Percentiles rank a stretch among this genome's conserved stretches.
These are phyloP conservation scores for Calycina herbarum DNA, from an alignment of 2,329 filamentous ascomycete genomes.

Conservation along the genomic window DNA sequence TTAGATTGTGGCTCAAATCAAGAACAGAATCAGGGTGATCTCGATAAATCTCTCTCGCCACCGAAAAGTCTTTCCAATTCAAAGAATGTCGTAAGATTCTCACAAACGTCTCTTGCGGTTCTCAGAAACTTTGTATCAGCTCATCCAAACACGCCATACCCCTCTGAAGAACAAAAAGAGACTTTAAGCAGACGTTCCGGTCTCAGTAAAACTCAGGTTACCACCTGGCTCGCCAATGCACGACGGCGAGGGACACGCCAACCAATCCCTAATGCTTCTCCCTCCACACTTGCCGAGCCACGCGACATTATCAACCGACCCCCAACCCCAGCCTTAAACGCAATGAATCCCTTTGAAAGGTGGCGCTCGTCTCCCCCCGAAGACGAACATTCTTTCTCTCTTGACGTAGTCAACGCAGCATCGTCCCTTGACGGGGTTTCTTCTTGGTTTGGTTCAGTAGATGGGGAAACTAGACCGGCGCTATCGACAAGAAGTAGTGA, in stretches of 20 bases:
- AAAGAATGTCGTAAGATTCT: slow-evolving; percentile 37
- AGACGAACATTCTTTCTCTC: too few relatives aligned
- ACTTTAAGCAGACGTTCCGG: not conserved
- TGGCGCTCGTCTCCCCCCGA: too few relatives aligned
- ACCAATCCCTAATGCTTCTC: not conserved
- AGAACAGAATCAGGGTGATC: too few relatives aligned
- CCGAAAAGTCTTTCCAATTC: too few relatives aligned
- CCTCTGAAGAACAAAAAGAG: too few relatives aligned
- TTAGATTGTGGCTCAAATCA: too few relatives aligned
- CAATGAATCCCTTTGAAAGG: slow-evolving; percentile 7
- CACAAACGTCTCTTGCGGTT: not conserved
- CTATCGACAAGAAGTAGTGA: too few relatives aligned
- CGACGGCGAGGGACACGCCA: not conserved
- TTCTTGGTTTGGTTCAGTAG: too few relatives aligned
- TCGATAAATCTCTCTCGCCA: too few relatives aligned
- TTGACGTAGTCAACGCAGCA: too few relatives aligned
- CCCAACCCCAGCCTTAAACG: not conserved
- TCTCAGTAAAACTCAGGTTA: slow-evolving; percentile 5
- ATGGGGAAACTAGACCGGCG: too few relatives aligned
- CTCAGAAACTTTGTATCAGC: slow-evolving; percentile 6
- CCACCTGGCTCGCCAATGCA: slow-evolving; percentile 9
- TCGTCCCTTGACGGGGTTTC: too few relatives aligned
- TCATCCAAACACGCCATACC: not conserved
- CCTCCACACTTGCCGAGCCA: not conserved
- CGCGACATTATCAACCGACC: slow-evolving; percentile 1